Base-by-base conservation (phyloP, 1,284 basidiomycete species). In the Moniliophthora roreri region DNA sequence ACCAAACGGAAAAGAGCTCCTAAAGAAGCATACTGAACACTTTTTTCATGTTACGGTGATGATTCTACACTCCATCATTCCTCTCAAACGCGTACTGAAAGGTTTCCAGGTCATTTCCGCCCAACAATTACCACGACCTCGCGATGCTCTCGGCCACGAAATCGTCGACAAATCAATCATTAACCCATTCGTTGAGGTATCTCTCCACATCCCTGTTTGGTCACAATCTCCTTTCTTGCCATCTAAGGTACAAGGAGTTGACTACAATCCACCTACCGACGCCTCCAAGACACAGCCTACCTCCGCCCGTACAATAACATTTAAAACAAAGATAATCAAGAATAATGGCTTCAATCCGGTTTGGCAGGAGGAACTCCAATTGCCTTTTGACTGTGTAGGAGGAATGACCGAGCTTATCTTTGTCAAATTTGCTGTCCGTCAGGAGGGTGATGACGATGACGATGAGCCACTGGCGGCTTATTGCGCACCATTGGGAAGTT, bases 341-440 rank as follows among this genome's bases (percentile, higher is more conserved):
- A 89, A 90, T 65, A 93, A 95, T 62, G 90, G 93, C 3, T 93
- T 95, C 73, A 95, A 95, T 66, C 94, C 94, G 0, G 73, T 87
- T 2, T 98, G 93, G 91, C 80, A 93, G 62, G 84, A 93, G 64
- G 73, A 72, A 21, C 69, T 95, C 23, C 72, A 75, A 36, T 75
- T 95, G 32, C 81, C 84, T 10, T 89, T 95, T 65, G 81, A 86
- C 50, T 84, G 85, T 61, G 80, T 87, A 1, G 87, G 87, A 0
- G 84, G 83, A 41, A 89, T 94, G 84, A 75, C 77, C 58, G 91
- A 93, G 53, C 76, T 97, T 21, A 80, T 91, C 16, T 96, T 98
- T 63, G 79, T 96, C 39, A 77, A 84, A 55, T 87, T 96, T 61
- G 79, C 84, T 26, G 84, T 97, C 39, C 66, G 63, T 37, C 79